Conservation (phyloP, 1,284 basidiomycete species). For the Coniferiporia weirii region DNA sequence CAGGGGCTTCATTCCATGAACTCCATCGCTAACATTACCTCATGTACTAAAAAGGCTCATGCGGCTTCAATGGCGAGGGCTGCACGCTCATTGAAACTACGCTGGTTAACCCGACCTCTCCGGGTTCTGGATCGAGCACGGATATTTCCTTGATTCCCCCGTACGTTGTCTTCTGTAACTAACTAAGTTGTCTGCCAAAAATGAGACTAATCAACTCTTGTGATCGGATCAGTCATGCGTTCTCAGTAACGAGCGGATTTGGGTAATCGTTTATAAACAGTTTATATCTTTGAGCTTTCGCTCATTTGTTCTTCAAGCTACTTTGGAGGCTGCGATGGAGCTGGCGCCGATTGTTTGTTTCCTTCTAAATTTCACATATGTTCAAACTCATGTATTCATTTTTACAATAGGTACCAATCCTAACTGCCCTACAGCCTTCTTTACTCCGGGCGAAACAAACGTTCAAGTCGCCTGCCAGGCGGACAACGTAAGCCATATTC, state of each 20-base stretch:
- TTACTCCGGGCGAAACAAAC: slow-evolving; percentile 18
- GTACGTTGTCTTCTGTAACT: slow-evolving; percentile 1
- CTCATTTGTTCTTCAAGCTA: slow-evolving; percentile 15
- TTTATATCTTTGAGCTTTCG: not conserved
- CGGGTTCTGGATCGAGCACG: slow-evolving; percentile 21
- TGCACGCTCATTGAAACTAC: slow-evolving; percentile 23
- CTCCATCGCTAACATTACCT: not conserved
- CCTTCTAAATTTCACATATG: not conserved
- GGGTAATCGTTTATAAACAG: slow-evolving; percentile 3
- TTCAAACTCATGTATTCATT: not conserved
- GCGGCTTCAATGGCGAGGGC: slow-evolving; percentile 22
- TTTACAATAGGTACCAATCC: slow-evolving; percentile 15
- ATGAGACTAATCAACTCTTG: too few species aligned
- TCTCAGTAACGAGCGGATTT: slow-evolving; percentile 23
- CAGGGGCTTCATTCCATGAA: too few species aligned
- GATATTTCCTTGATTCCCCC: slow-evolving; percentile 23
- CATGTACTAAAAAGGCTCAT: slow-evolving; percentile 10
- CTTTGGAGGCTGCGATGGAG: slow-evolving; percentile 22
- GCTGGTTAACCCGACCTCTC: slow-evolving; percentile 20
- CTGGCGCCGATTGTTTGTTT: slow-evolving; percentile 21
- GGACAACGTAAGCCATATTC: slow-evolving; percentile 19
- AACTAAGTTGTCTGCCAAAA: too few species aligned
- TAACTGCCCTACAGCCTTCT: slow-evolving; percentile 21
- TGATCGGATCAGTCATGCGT: slow-evolving; percentile 7
- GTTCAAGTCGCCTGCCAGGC: slow-evolving; percentile 21